Percentiles rank a stretch among this genome's conserved stretches.
Evolutionary conservation across 2,329 filamentous ascomycete genomes (phyloP).

Genomic region (Leptographium flavum): DNA sequence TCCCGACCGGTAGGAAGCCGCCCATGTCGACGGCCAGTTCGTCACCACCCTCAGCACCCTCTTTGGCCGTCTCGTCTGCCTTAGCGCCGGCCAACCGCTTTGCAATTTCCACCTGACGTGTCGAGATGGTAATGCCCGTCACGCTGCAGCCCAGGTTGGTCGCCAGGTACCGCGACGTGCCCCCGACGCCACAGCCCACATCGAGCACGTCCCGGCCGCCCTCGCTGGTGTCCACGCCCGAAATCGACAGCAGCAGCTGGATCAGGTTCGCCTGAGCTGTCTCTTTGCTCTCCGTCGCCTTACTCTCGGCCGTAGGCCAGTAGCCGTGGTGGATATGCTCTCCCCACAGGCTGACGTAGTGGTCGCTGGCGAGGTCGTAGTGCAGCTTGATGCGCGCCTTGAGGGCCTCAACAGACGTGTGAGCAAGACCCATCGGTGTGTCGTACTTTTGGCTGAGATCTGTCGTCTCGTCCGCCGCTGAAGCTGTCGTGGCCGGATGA

Average conservation of each 20-base stretch:
- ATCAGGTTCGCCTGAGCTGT: slow-evolving; percentile 43
- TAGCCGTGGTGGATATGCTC: slow-evolving; percentile 52
- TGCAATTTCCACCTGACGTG: slow-evolving; percentile 44
- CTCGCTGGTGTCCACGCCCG: slow-evolving; percentile 19
- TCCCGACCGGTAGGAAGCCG: slow-evolving; percentile 23
- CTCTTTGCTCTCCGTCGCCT: slow-evolving; percentile 38
- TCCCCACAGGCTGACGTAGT: slow-evolving; percentile 48
- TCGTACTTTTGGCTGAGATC: slow-evolving; percentile 30
- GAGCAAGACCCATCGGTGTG: slow-evolving; percentile 27
- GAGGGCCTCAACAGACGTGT: slow-evolving; percentile 32
- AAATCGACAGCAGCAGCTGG: slow-evolving; percentile 36
- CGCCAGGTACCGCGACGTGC: slow-evolving; percentile 42
- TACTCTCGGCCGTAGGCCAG: slow-evolving; percentile 32
- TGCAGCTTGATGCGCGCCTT: slow-evolving; percentile 46
- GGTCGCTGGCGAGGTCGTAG: slow-evolving; percentile 46
- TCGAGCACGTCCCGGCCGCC: slow-evolving; percentile 28
- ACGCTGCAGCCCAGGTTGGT: slow-evolving; percentile 34
- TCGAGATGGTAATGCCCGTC: slow-evolving; percentile 46
- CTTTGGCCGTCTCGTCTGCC: slow-evolving; percentile 7
- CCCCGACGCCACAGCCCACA: slow-evolving; percentile 46
- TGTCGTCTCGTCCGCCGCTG: slow-evolving; percentile 14
- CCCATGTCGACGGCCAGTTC: slow-evolving; percentile 10
- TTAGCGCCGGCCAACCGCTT: slow-evolving; percentile 29
- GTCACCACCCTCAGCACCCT: slow-evolving; percentile 1
- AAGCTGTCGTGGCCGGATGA: slow-evolving; percentile 1